A percentile compares a stretch with the other conserved stretches of the same genome.
Evolutionary conservation across 2,329 filamentous ascomycete species (phyloP).

Genomic region (Fusarium napiforme): DNA sequence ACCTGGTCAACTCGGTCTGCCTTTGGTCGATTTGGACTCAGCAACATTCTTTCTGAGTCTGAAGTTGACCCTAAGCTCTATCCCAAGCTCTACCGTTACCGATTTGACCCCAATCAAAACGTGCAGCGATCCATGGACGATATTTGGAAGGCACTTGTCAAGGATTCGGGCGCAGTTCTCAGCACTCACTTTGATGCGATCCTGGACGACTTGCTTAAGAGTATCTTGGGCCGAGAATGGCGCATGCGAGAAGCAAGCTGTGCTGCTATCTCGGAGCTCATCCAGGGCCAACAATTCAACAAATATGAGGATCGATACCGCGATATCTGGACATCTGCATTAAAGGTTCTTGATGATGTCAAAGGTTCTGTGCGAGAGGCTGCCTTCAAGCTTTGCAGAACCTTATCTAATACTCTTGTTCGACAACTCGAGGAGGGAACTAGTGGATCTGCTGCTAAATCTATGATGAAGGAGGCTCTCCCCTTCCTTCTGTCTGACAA

Average conservation of each 20-base stretch:
- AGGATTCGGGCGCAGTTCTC: slow-evolving; percentile 81
- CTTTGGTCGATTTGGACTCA: slow-evolving; percentile 92
- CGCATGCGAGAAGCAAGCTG: slow-evolving; percentile 92
- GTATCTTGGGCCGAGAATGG: slow-evolving; percentile 92
- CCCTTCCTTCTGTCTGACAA: slow-evolving; percentile 91
- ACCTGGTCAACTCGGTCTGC: slow-evolving; percentile 98
- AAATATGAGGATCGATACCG: slow-evolving; percentile 87
- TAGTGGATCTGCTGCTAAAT: slow-evolving; percentile 73
- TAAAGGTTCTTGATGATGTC: slow-evolving; percentile 95
- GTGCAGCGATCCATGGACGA: slow-evolving; percentile 96
- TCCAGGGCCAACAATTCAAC: slow-evolving; percentile 80
- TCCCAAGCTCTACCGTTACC: slow-evolving; percentile 91
- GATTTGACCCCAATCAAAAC: slow-evolving; percentile 93
- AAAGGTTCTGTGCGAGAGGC: slow-evolving; percentile 88
- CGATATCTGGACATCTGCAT: slow-evolving; percentile 84
- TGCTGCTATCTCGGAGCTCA: slow-evolving; percentile 85
- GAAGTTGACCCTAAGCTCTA: slow-evolving; percentile 92
- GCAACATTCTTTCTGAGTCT: slow-evolving; percentile 89
- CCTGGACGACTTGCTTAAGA: slow-evolving; percentile 85
- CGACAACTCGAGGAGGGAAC: slow-evolving; percentile 85
- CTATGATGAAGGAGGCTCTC: slow-evolving; percentile 86
- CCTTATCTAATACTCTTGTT: slow-evolving; percentile 85
- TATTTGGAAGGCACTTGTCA: slow-evolving; percentile 96
- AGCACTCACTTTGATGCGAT: slow-evolving; percentile 88
- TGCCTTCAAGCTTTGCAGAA: slow-evolving; percentile 83